phyloP scores from a whole-genome alignment of 2,329 filamentous ascomycete genomes.

The Epicoccum sorghinum region DNA sequence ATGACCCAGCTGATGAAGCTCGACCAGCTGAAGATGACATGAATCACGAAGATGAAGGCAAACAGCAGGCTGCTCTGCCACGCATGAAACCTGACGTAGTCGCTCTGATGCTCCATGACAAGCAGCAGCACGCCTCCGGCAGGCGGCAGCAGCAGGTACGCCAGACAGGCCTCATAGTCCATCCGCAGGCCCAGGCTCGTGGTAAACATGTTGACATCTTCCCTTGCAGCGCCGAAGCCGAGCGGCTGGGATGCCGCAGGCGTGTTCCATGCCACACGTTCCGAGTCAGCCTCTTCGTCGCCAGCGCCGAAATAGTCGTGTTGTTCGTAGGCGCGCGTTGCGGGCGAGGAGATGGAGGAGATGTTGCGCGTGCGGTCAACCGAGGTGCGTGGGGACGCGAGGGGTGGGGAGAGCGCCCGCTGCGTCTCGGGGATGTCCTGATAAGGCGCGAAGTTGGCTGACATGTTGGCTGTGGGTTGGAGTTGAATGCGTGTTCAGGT shows the following conservation, averaged over 20 bases:
- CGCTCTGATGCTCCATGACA: constrained; percentile 89
- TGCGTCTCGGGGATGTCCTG: constrained; percentile 89
- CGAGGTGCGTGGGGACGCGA: constrained; percentile 51
- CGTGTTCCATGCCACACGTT: constrained; percentile 39
- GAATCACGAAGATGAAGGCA: constrained; percentile 70
- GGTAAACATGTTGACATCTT: constrained; percentile 80
- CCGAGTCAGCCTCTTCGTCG: constrained; percentile 25
- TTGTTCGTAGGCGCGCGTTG: constrained; percentile 46
- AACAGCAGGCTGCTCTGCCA: constrained; percentile 93
- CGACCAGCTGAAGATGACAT: constrained; percentile 87
- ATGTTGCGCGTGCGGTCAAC: constrained; percentile 42
- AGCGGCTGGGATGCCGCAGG: constrained; percentile 8
- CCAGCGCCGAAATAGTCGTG: constrained; percentile 47
- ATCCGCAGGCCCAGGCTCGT: constrained; percentile 86
- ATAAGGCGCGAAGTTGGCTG: constrained; percentile 84
- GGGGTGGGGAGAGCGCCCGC: constrained; percentile 77
- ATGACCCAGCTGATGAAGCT: constrained; percentile 82
- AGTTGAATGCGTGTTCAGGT: background rate
- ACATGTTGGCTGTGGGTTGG: constrained; percentile 25
- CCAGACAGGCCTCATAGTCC: constrained; percentile 88
- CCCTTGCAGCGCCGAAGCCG: constrained; percentile 47
- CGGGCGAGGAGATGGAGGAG: constrained; percentile 38
- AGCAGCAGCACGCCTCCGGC: constrained; percentile 83
- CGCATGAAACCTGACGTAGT: constrained; percentile 96
- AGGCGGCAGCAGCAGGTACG: constrained; percentile 85